Evolutionary conservation across 352 stramenopile species (phyloP), one percentile per base, ranked within the genome.

Genomic region (Pythium apleroticum): DNA sequence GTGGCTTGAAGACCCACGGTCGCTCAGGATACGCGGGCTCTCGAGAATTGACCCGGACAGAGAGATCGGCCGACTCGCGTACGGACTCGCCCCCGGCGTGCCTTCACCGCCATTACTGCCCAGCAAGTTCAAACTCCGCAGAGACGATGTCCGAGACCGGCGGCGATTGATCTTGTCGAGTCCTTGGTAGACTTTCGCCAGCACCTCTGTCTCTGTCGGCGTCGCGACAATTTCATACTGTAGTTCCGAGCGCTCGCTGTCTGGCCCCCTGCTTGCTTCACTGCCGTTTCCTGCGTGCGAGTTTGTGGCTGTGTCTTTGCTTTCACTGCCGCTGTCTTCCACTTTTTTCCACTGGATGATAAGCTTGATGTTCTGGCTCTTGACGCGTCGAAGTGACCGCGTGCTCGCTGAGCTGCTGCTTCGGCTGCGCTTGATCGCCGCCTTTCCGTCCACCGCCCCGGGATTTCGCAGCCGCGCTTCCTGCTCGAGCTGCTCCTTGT

Each of bases 161-260:
- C 84, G 68, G 28, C 80, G 81, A 63, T 90, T 90, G 54, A 92
- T 88, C 63, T 83, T 89, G 69, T 71, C 84, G 54, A 90, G 84
- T 7, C 80, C 80, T 69, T 89, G 70, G 27, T 89, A 85, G 24
- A 90, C 74, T 58, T 83, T 89, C 1, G 69, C 80, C 10, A 90
- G 56, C 68, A 92, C 81, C 56, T 92, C 80, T 28, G 80, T 88
- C 55, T 92, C 77, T 19, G 81, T 87, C 15, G 81, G 80, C 14
- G 81, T 92, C 28, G 75, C 86, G n/a, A 89, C 81, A 37, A 90
- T 78, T 37, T 88, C 81, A 37, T 84, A 39, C 55, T 76, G 77
- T 45, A 78, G 69, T 28, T 74, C 57, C 5, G 54, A 65, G 9
- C 25, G 12, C 58, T 61, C 64, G 62, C 58, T 67, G 19, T 56